Conservation (phyloP, 768 basidiomycete genomes). For the Kwoniella mangroviensis region DNA sequence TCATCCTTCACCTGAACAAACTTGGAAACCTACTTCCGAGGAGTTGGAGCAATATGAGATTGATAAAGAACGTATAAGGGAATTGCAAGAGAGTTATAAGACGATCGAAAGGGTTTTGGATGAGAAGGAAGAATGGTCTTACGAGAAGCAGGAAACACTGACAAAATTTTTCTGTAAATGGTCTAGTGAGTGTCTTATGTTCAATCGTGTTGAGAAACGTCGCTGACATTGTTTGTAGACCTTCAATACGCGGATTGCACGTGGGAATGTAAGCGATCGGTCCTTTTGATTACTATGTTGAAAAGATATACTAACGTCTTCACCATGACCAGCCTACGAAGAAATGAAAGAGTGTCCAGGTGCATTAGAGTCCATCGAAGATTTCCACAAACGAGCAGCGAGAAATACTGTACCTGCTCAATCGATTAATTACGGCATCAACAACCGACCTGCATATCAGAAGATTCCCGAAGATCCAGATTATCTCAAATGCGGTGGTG, state of each 20-base stretch:
- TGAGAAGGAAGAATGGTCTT: constrained; percentile 57
- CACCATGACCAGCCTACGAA: constrained; percentile 56
- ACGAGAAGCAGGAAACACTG: constrained; percentile 58
- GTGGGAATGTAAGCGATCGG: constrained; percentile 73
- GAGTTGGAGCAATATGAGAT: constrained; percentile 86
- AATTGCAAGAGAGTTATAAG: constrained; percentile 88
- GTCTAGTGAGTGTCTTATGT: constrained; percentile 63
- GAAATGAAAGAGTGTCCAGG: constrained; percentile 70
- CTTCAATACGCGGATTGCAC: constrained; percentile 94
- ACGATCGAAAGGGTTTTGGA: constrained; percentile 84
- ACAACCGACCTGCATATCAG: constrained; percentile 75
- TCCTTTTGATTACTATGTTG: too few relatives aligned
- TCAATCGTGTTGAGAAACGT: not conserved
- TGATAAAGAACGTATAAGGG: constrained; percentile 86
- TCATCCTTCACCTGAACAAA: constrained; percentile 62
- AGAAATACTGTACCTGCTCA: constrained; percentile 84
- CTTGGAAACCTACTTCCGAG: constrained; percentile 75
- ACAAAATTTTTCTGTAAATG: constrained; percentile 95
- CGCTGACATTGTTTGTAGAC: constrained; percentile 32
- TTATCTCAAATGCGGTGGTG: constrained; percentile 81
- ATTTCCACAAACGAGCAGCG: constrained; percentile 74
- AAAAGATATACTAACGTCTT: too few relatives aligned
- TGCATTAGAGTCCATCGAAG: constrained; percentile 76
- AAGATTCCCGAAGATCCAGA: constrained; percentile 87
- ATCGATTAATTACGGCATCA: constrained; percentile 69